Conservation (phyloP, 352 stramenopile species). For the Pythium coloratum region DNA sequence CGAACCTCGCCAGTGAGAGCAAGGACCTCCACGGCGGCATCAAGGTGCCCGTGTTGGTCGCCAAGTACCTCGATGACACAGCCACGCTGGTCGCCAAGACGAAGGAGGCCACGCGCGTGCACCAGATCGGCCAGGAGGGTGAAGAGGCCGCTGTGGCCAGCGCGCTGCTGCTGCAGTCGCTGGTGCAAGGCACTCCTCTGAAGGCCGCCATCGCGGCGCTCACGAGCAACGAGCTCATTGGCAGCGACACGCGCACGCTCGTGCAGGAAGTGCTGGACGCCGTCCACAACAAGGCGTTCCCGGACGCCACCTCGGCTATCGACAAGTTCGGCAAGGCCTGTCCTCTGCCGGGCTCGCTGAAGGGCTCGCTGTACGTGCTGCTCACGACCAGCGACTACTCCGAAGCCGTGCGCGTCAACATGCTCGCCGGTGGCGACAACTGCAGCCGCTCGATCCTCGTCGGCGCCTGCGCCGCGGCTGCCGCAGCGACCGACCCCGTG, state of each 20-base stretch:
- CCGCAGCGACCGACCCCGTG: slow-evolving; percentile 26
- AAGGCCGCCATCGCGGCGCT: slow-evolving; percentile 40
- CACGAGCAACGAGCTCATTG: slow-evolving; percentile 37
- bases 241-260: slow-evolving; percentile 29
- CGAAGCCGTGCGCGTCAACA: slow-evolving; percentile 53
- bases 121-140: slow-evolving; percentile 50
- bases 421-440: slow-evolving; percentile 66
- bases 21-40: slow-evolving; percentile 61
- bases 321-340: slow-evolving; percentile 62
- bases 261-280: slow-evolving; percentile 52
- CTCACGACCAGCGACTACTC: slow-evolving; percentile 45
- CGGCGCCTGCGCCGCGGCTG: slow-evolving; percentile 48
- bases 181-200: slow-evolving; percentile 40
- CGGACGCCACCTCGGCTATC: slow-evolving; percentile 45
- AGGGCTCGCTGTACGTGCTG: slow-evolving; percentile 61
- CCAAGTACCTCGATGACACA: slow-evolving; percentile 44
- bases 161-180: slow-evolving; percentile 50
- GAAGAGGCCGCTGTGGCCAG: slow-evolving; percentile 53
- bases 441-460: slow-evolving; percentile 68
- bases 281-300: slow-evolving; percentile 40
- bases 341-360: slow-evolving; percentile 48
- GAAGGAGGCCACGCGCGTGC: slow-evolving; percentile 48
- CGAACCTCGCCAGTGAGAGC: slow-evolving; percentile 49
- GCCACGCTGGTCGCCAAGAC: slow-evolving; percentile 43
- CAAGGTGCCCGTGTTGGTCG: slow-evolving; percentile 56